phyloP scores from a whole-genome alignment of 371 early-diverging fungal genomes.

The Mortierella polycephala region DNA sequence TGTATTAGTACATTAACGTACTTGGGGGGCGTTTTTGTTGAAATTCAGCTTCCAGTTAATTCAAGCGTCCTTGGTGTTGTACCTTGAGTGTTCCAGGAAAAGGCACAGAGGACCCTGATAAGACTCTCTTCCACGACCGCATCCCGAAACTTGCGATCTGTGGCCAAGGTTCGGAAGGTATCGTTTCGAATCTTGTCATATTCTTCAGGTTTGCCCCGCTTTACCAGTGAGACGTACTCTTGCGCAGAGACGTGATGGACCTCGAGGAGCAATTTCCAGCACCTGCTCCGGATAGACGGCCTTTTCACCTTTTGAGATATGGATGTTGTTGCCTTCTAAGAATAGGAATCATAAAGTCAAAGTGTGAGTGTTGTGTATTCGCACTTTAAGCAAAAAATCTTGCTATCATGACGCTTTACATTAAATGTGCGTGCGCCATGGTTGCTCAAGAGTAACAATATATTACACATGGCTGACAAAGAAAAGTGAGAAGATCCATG shows the following conservation, averaged over 20 bases:
- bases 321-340: constrained; percentile 4
- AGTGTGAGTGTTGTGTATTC: not conserved
- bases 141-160: constrained; percentile 79
- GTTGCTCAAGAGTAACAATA: too few species aligned
- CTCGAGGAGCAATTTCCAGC: constrained; percentile 89
- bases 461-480: too few species aligned
- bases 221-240: constrained; percentile 80
- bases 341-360: not conserved
- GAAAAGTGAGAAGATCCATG: too few species aligned
- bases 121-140: constrained; percentile 82
- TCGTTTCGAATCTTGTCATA: constrained; percentile 92
- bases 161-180: constrained; percentile 87
- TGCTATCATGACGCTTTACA: too few species aligned
- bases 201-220: constrained; percentile 71
- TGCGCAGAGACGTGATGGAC: constrained; percentile 78
- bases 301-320: not conserved
- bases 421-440: too few species aligned
- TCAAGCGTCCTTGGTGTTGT: not conserved
- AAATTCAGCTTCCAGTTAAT: not conserved
- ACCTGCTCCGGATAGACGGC: constrained; percentile 41
- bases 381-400: too few species aligned
- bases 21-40: not conserved
- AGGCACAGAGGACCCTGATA: constrained; percentile 87
- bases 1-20: too few species aligned
- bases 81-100: constrained; percentile 78